These are phyloP conservation scores for Aspergillus sp. DNA, from an alignment of 2,329 filamentous ascomycete genomes.

Conservation along the genomic window DNA sequence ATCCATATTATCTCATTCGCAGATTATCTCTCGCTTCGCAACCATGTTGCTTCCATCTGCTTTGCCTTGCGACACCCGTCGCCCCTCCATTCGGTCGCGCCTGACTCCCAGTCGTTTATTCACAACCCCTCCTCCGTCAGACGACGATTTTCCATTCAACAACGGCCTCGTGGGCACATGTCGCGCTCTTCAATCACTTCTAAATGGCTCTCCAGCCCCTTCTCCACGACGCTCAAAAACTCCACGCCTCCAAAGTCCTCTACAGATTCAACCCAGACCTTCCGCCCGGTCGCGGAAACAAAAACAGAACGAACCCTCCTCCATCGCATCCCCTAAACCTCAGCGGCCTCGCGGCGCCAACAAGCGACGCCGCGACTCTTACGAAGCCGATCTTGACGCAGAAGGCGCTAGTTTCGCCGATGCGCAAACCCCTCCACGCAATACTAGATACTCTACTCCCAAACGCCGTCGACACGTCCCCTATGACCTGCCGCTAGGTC, in stretches of 20 bases:
- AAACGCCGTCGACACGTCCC: constrained; percentile 46
- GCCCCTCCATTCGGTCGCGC: constrained; percentile 31
- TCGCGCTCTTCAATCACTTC: constrained; percentile 43
- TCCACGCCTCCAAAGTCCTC: constrained; percentile 41
- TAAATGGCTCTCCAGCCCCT: constrained; percentile 41
- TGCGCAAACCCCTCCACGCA: constrained; percentile 8
- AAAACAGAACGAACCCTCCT: constrained; percentile 14
- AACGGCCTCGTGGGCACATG: constrained; percentile 43
- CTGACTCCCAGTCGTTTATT: constrained; percentile 37
- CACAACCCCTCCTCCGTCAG: constrained; percentile 40
- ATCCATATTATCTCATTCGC: not conserved
- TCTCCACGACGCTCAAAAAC: constrained; percentile 35
- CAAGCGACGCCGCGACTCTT: constrained; percentile 39
- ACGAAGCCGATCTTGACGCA: constrained; percentile 17
- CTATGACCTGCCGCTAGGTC: constrained; percentile 45
- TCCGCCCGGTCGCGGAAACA: constrained; percentile 30
- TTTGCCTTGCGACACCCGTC: constrained; percentile 44
- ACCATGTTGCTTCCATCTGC: constrained; percentile 49
- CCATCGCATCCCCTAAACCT: constrained; percentile 19
- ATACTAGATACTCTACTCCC: constrained; percentile 41
- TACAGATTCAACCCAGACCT: constrained; percentile 31
- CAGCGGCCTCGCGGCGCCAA: constrained; percentile 31
- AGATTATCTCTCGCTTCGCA: constrained; percentile 6
- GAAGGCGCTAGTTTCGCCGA: constrained; percentile 7
- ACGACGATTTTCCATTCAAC: constrained; percentile 32